Evolutionary conservation across 371 early-diverging fungal genomes (phyloP).

Genomic region (Mucor circinelloides): DNA sequence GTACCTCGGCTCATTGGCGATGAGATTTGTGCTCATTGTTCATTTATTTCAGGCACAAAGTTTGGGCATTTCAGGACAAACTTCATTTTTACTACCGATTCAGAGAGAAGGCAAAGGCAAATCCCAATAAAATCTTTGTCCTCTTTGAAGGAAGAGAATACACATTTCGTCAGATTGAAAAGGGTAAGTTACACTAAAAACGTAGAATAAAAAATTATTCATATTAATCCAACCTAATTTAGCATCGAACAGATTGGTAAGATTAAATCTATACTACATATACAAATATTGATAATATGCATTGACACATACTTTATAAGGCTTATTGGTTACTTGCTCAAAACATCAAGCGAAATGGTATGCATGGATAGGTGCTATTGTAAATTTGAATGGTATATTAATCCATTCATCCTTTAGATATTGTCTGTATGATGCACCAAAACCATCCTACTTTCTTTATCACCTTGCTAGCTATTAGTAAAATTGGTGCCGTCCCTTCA

Average conservation of each 20-base stretch:
- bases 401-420: not conserved
- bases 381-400: not conserved
- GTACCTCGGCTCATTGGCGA: not conserved
- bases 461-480: constrained; percentile 27
- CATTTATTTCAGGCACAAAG: constrained; percentile 5
- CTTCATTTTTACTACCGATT: constrained; percentile 33
- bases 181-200: constrained; percentile 15
- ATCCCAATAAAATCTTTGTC: constrained; percentile 24
- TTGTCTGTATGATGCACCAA: constrained; percentile 2
- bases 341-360: constrained; percentile 23
- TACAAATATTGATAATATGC: not conserved
- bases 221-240: constrained; percentile 12
- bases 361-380: not conserved
- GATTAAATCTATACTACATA: not conserved
- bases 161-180: constrained; percentile 29
- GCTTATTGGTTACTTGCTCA: constrained; percentile 27
- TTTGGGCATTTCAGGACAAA: constrained; percentile 23
- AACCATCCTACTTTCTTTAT: constrained; percentile 27
- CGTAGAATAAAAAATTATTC: constrained; percentile 5
- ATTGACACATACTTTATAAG: constrained; percentile 13
- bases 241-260: constrained; percentile 34
- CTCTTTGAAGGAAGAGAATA: constrained; percentile 36
- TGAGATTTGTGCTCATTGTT: not conserved
- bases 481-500: constrained; percentile 35
- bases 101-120: constrained; percentile 27